Evolutionary conservation across 2,329 filamentous ascomycete species (phyloP), one percentile per base, ranked within the genome.

Genomic region (Fusarium kyushuense): DNA sequence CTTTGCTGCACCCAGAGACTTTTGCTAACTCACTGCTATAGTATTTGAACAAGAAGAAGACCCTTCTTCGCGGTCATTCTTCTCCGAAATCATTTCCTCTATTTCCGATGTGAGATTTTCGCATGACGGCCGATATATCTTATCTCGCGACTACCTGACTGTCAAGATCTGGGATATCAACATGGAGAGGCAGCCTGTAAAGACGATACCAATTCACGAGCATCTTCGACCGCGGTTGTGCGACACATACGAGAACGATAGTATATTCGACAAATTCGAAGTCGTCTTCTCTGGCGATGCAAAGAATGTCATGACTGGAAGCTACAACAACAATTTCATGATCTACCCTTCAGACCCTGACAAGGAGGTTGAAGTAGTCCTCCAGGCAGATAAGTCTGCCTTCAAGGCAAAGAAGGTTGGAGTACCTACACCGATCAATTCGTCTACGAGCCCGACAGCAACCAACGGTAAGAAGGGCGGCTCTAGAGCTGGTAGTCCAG

Each of bases 301-400:
- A 38, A 96, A 97, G 86, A 98, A 99, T 74, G 96, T 98, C 71
- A 99, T 99, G 96, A 99, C 96, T 8, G 96, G 96, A 74, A 97
- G 94, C 78, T 99, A 99, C 85, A 99, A 99, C 87, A 99, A 99
- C 84, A 99, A 99, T 84, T 98, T 99, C 85, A 99, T 99, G 96
- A 99, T 99, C 77, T 99, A 98, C 79, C 96, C 96, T 6, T 96
- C 94, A 27, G 95, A 98, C 75, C 92, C 94, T 9, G 93, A 95
- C 71, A 96, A 96, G 82, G 96, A 99, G 78, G 95, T 95, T 5
- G 96, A 99, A 80, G 94, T 99, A 47, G 96, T 99, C 46, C 84
- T 99, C 58, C 96, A 99, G 80, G 96, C 96, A 38, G 96, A 99
- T 79, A 99, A 99, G 84, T 97, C 94, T 58, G 96, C 96, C 13